A percentile compares a stretch with the other conserved stretches of the same genome.
Evolutionary conservation across 352 stramenopile genomes (phyloP).

Genomic region (Phytophthora tubulina): DNA sequence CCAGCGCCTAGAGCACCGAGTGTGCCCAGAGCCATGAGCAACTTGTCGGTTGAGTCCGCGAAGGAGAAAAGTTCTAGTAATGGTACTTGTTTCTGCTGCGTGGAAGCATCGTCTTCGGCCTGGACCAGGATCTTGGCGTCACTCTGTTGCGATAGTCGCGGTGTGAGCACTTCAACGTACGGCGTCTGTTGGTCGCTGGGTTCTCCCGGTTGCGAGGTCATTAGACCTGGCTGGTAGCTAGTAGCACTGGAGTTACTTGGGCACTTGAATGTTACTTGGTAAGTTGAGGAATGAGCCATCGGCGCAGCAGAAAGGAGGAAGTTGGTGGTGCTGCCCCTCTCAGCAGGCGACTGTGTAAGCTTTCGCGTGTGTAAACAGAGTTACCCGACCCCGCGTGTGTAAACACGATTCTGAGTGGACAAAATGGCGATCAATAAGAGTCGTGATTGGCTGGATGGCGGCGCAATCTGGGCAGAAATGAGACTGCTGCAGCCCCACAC

Average conservation of each 20-base stretch:
- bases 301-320: background rate
- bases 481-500: background rate
- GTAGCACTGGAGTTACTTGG: background rate
- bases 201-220: conserved; percentile 8
- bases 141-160: conserved; percentile 17
- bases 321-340: background rate
- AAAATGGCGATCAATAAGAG: background rate
- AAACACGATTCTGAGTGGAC: conserved; percentile 1
- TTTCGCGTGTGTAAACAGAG: background rate
- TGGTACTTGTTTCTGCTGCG: conserved; percentile 12
- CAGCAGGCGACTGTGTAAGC: background rate
- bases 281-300: conserved; percentile 24
- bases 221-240: background rate
- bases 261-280: conserved; percentile 6
- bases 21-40: conserved; percentile 39
- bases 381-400: background rate
- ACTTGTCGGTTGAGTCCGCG: conserved; percentile 38
- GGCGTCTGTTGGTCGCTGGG: conserved; percentile 3
- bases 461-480: background rate
- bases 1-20: conserved; percentile 28
- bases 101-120: background rate
- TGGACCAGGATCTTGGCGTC: conserved; percentile 13
- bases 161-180: conserved; percentile 29
- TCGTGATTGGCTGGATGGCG: background rate
- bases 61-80: conserved; percentile 44